Evolutionary conservation across 768 basidiomycete species (phyloP).

Genomic region (Leccinum truebloodii): DNA sequence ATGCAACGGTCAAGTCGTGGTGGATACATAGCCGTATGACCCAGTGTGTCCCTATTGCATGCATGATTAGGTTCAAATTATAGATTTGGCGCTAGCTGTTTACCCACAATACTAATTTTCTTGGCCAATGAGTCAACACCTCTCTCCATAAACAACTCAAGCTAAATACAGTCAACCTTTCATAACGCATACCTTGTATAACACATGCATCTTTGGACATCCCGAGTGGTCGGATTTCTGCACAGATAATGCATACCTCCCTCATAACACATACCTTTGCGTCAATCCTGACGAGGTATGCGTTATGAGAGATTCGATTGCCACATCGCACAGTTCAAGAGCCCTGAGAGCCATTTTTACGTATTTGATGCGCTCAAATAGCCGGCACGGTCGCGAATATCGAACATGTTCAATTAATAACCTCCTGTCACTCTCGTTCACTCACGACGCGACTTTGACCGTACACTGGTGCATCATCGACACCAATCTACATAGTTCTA

Average conservation of each 20-base stretch:
- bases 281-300: background rate
- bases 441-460: constrained; percentile 4
- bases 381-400: constrained; percentile 14
- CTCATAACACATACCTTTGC: background rate
- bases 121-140: background rate
- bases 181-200: background rate
- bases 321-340: background rate
- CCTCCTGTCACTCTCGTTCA: constrained; percentile 23
- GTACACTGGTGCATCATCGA: background rate
- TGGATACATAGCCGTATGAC: constrained; percentile 76
- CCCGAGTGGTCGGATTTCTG: background rate
- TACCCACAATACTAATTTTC: constrained; percentile 7
- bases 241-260: background rate
- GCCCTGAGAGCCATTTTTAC: constrained; percentile 11
- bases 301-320: background rate
- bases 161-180: background rate
- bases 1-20: constrained; percentile 66
- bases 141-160: background rate
- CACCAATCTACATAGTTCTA: background rate
- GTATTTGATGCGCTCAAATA: constrained; percentile 11
- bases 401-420: constrained; percentile 22
- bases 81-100: constrained; percentile 13
- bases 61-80: constrained; percentile 2
- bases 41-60: background rate
- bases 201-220: background rate